Evolutionary conservation across 345 rosid species (phyloP).

Genomic region (Acer yangbiense): DNA sequence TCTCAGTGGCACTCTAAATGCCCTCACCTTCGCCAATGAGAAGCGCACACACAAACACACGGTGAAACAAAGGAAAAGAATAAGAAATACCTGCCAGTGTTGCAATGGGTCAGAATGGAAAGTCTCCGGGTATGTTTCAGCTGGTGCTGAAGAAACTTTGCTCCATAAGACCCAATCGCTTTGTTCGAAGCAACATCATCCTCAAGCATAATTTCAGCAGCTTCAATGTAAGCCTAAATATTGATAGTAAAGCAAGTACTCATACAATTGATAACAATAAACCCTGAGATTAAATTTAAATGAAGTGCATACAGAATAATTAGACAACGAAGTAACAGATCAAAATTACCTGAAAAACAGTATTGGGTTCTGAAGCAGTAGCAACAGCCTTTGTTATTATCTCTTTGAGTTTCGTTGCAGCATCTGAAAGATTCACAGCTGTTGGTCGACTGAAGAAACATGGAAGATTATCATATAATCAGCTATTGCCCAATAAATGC

Average conservation of each 20-base stretch:
- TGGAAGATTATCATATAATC: constrained; percentile 3
- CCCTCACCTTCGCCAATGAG: not conserved
- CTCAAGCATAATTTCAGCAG: constrained; percentile 80
- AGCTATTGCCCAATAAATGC: constrained; percentile 9
- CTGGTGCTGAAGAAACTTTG: constrained; percentile 51
- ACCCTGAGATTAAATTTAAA: constrained; percentile 6
- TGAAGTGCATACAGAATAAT: not conserved
- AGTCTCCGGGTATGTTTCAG: constrained; percentile 45
- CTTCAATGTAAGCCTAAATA: constrained; percentile 67
- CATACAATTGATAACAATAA: not conserved
- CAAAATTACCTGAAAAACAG: constrained; percentile 57
- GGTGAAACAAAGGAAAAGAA: not conserved
- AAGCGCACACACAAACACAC: not conserved
- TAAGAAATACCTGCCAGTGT: constrained; percentile 78
- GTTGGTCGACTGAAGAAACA: constrained; percentile 78
- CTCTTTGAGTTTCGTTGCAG: constrained; percentile 74
- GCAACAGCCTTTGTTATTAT: constrained; percentile 51
- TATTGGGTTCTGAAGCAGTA: constrained; percentile 36
- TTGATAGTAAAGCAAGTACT: constrained; percentile 14
- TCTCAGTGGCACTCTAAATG: not conserved
- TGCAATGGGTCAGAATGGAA: constrained; percentile 91
- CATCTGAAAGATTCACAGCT: constrained; percentile 89
- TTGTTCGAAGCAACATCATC: constrained; percentile 93
- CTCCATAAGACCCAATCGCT: constrained; percentile 84
- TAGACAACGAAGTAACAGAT: not conserved